These are phyloP conservation scores for Rhytidhysteron rufulum DNA, from an alignment of 2,329 filamentous ascomycete species.

Conservation along the genomic window DNA sequence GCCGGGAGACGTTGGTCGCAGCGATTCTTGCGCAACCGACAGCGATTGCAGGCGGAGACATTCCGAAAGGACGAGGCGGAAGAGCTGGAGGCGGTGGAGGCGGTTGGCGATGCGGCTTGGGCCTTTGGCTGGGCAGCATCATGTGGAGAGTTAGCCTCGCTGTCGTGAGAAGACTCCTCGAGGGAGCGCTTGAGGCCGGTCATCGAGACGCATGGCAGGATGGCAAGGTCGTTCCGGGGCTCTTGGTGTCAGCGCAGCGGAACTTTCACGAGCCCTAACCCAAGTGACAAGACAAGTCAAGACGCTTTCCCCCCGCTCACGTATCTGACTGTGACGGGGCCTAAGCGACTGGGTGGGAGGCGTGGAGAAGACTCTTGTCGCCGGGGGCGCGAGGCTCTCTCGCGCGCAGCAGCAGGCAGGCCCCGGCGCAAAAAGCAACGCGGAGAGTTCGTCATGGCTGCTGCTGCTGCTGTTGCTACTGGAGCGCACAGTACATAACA, in stretches of 20 bases:
- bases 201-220: conserved; percentile 37
- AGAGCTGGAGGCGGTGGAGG: conserved; percentile 14
- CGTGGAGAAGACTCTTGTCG: too few relatives aligned
- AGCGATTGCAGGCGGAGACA: conserved; percentile 89
- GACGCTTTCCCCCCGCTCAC: neutral
- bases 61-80: conserved; percentile 39
- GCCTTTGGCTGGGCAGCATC: conserved; percentile 24
- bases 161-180: conserved; percentile 34
- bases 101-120: conserved; percentile 28
- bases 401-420: too few relatives aligned
- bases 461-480: too few relatives aligned
- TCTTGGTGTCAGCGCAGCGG: neutral
- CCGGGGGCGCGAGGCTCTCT: too few relatives aligned
- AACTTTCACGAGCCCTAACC: too few relatives aligned
- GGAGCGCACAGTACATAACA: too few relatives aligned
- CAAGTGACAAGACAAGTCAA: neutral
- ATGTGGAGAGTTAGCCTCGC: conserved; percentile 25
- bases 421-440: too few relatives aligned
- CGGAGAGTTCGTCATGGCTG: too few relatives aligned
- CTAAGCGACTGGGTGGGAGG: conserved; percentile 1
- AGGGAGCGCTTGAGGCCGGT: conserved; percentile 36
- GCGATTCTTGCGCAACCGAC: conserved; percentile 85
- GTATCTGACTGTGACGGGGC: neutral
- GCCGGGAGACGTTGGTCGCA: conserved; percentile 91
- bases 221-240: conserved; percentile 2